Conservation (phyloP, 208 protist genomes). For the Leptomonas seymouri region DNA sequence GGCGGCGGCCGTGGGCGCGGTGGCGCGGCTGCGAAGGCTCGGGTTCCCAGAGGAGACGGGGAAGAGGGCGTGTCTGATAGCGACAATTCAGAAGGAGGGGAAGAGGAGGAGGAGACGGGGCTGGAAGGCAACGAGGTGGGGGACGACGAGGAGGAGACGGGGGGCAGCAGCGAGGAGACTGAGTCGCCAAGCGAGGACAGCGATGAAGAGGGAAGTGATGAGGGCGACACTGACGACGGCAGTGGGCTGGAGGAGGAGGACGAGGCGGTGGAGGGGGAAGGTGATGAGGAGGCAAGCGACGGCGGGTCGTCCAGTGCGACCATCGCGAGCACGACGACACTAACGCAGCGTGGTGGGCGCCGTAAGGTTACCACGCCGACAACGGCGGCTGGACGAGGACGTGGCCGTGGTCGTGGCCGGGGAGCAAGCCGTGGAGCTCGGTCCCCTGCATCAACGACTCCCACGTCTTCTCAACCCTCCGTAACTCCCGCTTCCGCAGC, state of each 20-base stretch:
- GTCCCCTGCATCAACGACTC: slow-evolving; percentile 7
- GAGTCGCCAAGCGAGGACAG: slow-evolving; percentile 1
- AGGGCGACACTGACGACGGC: slow-evolving; percentile 3
- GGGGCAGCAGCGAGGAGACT: slow-evolving; percentile 3
- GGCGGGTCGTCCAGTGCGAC: neutral
- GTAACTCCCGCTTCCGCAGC: neutral
- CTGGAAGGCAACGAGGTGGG: slow-evolving; percentile 14
- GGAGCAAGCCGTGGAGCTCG: slow-evolving; percentile 29
- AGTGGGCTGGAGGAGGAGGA: slow-evolving; percentile 1
- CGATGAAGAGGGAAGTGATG: neutral
- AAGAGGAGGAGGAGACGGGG: neutral
- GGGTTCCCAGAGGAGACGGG: neutral
- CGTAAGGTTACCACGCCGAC: neutral
- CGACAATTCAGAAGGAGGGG: neutral
- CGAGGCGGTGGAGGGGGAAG: neutral
- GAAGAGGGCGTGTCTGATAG: neutral
- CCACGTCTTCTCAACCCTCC: neutral
- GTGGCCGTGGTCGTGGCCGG: slow-evolving; percentile 21
- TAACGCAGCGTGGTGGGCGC: neutral
- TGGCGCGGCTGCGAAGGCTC: slow-evolving; percentile 1
- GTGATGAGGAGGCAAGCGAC: neutral
- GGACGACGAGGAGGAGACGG: slow-evolving; percentile 15
- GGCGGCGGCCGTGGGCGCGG: slow-evolving; percentile 15
- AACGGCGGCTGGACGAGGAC: neutral
- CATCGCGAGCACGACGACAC: neutral